Conservation (phyloP, 2,329 filamentous ascomycete species). For the Diaporthe ilicicola region DNA sequence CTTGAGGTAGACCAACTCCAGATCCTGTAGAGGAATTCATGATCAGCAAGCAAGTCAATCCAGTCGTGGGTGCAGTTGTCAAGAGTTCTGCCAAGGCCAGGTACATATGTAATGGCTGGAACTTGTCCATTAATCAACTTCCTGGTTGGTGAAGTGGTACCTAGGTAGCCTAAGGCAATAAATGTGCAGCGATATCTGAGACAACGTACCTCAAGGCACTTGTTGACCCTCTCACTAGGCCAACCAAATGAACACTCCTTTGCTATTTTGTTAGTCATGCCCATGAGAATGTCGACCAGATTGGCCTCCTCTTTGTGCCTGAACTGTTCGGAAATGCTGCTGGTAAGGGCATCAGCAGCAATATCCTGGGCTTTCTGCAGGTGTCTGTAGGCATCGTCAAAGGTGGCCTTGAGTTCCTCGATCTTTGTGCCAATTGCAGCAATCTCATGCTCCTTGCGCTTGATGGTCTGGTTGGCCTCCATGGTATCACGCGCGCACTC, state of each 20-base stretch:
- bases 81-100: background rate
- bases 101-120: background rate
- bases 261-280: background rate
- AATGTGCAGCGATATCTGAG: no score
- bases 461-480: background rate
- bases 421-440: conserved; percentile 6
- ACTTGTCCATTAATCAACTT: no score
- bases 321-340: background rate
- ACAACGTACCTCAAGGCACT: background rate
- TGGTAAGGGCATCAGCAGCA: background rate
- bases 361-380: background rate
- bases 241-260: background rate
- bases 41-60: background rate
- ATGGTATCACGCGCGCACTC: background rate
- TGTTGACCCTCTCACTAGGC: conserved; percentile 13
- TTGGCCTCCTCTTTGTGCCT: background rate
- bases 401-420: background rate
- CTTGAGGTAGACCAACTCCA: background rate
- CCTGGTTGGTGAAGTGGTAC: no score
- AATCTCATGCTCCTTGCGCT: conserved; percentile 16
- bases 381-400: background rate
- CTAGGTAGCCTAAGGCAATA: no score
- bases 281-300: background rate
- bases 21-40: background rate
- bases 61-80: background rate